Evolutionary conservation across 345 rosid genomes (phyloP).

Genomic region (Raphanus raphanistrum): DNA sequence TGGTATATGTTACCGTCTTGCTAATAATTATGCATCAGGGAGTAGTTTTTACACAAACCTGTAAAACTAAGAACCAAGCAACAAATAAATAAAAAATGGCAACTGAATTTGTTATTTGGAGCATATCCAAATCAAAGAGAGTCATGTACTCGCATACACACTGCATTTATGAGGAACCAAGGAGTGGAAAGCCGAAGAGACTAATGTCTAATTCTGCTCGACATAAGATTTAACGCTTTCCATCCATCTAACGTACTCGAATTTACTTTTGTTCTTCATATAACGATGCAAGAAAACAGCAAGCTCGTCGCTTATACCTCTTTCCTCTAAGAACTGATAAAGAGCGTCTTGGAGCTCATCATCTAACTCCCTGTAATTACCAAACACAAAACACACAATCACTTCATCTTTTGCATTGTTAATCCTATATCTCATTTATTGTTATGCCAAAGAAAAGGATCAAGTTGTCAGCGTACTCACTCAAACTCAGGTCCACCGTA

Average conservation of each 20-base stretch:
- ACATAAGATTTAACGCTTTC: slow-evolving; percentile 63
- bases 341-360: slow-evolving; percentile 69
- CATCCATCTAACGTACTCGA: slow-evolving; percentile 75
- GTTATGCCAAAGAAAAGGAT: background rate
- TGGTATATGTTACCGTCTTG: background rate
- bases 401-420: slow-evolving; percentile 1
- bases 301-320: slow-evolving; percentile 66
- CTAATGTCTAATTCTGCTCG: slow-evolving; percentile 46
- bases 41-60: slow-evolving; percentile 16
- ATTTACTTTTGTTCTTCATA: slow-evolving; percentile 70
- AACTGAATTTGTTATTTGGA: slow-evolving; percentile 10
- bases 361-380: slow-evolving; percentile 72
- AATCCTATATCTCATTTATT: background rate
- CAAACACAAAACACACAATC: slow-evolving; percentile 27
- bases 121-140: background rate
- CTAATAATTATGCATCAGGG: background rate
- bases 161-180: slow-evolving; percentile 1
- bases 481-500: slow-evolving; percentile 76
- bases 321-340: slow-evolving; percentile 63
- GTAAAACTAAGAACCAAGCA: slow-evolving; percentile 7
- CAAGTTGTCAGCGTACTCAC: slow-evolving; percentile 55
- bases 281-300: slow-evolving; percentile 77
- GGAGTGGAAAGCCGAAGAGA: background rate
- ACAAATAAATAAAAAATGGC: background rate
- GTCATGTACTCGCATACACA: slow-evolving; percentile 23